Conservation (phyloP, 139 green algal species). For the Chlamydomonas applanata region DNA sequence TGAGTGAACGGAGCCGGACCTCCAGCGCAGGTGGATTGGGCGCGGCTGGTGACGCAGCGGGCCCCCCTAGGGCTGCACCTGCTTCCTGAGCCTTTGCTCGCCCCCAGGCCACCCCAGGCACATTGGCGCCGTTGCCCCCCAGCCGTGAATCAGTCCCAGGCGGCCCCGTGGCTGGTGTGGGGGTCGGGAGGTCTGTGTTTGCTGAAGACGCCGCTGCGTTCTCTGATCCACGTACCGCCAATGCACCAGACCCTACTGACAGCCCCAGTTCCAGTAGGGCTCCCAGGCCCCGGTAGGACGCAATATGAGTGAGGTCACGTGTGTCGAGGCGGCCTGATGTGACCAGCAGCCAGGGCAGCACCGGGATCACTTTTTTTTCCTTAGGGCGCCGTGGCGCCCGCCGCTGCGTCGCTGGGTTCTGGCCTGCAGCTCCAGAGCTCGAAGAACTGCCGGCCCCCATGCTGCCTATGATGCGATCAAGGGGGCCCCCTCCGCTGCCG, state of each 20-base stretch:
- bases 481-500: too few species aligned
- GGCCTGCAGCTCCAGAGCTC: too few species aligned
- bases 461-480: too few species aligned
- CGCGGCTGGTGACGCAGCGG: not conserved
- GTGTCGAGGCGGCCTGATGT: slow-evolving; percentile 30
- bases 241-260: slow-evolving; percentile 16
- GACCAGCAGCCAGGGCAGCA: slow-evolving; percentile 63
- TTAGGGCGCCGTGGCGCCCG: too few species aligned
- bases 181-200: too few species aligned
- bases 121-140: not conserved
- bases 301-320: slow-evolving; percentile 42
- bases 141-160: too few species aligned
- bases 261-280: slow-evolving; percentile 49
- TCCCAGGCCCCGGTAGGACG: slow-evolving; percentile 39
- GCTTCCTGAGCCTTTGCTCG: not conserved
- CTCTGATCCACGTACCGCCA: slow-evolving; percentile 18
- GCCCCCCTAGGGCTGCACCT: not conserved
- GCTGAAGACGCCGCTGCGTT: too few species aligned
- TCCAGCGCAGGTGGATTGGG: too few species aligned
- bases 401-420: too few species aligned
- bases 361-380: slow-evolving; percentile 28
- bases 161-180: too few species aligned
- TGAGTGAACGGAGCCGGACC: not conserved
- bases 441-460: too few species aligned
- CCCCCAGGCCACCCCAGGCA: not conserved